These are phyloP conservation scores for Cornus suecica DNA, from an alignment of 148 eudicot genomes.

Conservation along the genomic window DNA sequence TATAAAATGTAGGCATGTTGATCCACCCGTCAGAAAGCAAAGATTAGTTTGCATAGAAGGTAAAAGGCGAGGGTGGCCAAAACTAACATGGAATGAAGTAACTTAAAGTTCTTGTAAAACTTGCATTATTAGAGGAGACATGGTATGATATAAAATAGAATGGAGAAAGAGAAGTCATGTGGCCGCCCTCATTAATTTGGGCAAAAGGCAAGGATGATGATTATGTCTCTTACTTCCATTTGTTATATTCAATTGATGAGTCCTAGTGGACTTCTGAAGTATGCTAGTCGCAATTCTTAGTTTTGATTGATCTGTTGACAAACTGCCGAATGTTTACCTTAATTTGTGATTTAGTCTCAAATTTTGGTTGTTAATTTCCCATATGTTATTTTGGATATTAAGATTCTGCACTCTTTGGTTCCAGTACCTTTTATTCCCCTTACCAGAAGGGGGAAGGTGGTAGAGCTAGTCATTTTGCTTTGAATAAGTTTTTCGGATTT, in stretches of 20 bases:
- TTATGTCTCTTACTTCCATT: background rate
- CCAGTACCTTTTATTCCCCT: background rate
- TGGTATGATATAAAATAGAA: too few relatives aligned
- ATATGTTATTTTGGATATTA: background rate
- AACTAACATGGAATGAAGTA: too few relatives aligned
- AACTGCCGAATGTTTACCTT: background rate
- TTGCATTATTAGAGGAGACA: too few relatives aligned
- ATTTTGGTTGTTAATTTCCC: background rate
- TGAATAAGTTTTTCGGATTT: background rate
- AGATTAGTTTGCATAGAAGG: too few relatives aligned
- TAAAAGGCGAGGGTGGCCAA: too few relatives aligned
- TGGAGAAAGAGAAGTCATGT: too few relatives aligned
- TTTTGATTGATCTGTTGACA: background rate
- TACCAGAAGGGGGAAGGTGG: too few relatives aligned
- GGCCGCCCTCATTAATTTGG: too few relatives aligned
- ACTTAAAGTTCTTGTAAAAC: too few relatives aligned
- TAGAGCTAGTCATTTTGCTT: background rate
- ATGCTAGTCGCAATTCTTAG: background rate
- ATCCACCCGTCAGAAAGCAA: too few relatives aligned
- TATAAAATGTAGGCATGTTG: too few relatives aligned
- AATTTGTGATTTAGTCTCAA: background rate
- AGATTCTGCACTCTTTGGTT: background rate
- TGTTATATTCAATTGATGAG: background rate
- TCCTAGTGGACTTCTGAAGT: background rate
- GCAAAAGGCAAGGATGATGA: too few relatives aligned